Evolutionary conservation across 2,329 filamentous ascomycete species (phyloP), one percentile per base, ranked within the genome.

Genomic region (Exophiala oligosperma): DNA sequence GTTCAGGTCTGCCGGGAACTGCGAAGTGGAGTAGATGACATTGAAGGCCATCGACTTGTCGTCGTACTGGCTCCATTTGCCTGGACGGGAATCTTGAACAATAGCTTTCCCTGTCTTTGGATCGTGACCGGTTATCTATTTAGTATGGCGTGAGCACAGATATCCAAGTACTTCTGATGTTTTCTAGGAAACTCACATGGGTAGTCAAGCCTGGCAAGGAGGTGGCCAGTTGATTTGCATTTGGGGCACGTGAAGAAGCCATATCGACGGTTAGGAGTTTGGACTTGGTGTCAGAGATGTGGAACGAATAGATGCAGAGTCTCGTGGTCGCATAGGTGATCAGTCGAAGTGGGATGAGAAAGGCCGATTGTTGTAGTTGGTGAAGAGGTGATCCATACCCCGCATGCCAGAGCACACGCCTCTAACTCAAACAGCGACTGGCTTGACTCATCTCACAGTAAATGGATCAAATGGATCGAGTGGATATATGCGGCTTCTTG

Each of bases 21-120:
- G 43, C 1, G 70, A 72, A 5, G 74, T 76, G 1, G 73, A 76
- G 64, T 76, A 77, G 52, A 73, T 64, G 7, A 76, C 71, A 40
- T 70, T 72, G 66, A 77, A 77, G 26, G 67, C 72, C 68, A 76
- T 71, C 3, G 63, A 62, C 29, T 63, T 62, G 41, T 68, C 64
- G 7, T 70, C 67, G 47, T 67, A 65, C 3, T 66, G 51, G 7
- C 58, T 65, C 71, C 71, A 76, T 21, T 66, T 43, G 4, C 60
- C 69, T 0, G 68, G 63, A 2, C 64, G 67, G 5, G 70, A 67
- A 14, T 70, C 70, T 35, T 74, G 69, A 29, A 77, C 62, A 24
- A 73, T 69, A n/a, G 75, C 73, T 50, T 71, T 68, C 11, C 72
- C 74, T 5, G 58, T 60, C 0, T 62, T 38, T 29, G 63, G 28